Evolutionary conservation across 2,329 filamentous ascomycete species (phyloP).

Genomic region (Curvularia sp.): DNA sequence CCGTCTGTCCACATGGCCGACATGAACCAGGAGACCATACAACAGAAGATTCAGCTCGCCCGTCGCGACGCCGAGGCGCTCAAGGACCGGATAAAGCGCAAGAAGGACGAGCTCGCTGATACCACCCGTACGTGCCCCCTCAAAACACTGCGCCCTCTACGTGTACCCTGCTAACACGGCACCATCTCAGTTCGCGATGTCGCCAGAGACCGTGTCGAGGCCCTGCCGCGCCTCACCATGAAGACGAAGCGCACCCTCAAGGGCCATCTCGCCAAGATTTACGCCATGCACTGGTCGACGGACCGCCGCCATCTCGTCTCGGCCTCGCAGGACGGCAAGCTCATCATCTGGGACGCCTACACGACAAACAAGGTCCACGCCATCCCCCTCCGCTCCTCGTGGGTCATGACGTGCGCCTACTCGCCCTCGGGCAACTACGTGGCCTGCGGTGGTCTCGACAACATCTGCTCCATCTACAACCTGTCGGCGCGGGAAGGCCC

Average conservation of each 20-base stretch:
- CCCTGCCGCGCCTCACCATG: slow-evolving; percentile 93
- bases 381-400: slow-evolving; percentile 94
- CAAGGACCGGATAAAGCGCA: slow-evolving; percentile 98
- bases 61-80: slow-evolving; percentile 96
- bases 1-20: slow-evolving; percentile 52
- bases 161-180: slow-evolving; percentile 33
- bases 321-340: slow-evolving; percentile 97
- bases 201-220: slow-evolving; percentile 88
- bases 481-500: slow-evolving; percentile 96
- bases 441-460: slow-evolving; percentile 96
- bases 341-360: slow-evolving; percentile 99
- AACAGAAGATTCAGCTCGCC: slow-evolving; percentile 84
- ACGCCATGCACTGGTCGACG: slow-evolving; percentile 99
- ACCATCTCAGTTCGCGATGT: slow-evolving; percentile 79
- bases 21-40: slow-evolving; percentile 59
- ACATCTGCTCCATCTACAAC: slow-evolving; percentile 99
- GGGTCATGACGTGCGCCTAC: slow-evolving; percentile 99
- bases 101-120: slow-evolving; percentile 99
- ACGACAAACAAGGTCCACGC: slow-evolving; percentile 99
- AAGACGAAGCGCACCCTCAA: slow-evolving; percentile 96
- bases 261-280: slow-evolving; percentile 98
- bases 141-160: neutral
- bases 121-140: slow-evolving; percentile 80
- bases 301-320: slow-evolving; percentile 96
- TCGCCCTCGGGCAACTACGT: slow-evolving; percentile 98